These are phyloP conservation scores for Agrocybe praecox DNA, from an alignment of 768 basidiomycete genomes.

Conservation along the genomic window DNA sequence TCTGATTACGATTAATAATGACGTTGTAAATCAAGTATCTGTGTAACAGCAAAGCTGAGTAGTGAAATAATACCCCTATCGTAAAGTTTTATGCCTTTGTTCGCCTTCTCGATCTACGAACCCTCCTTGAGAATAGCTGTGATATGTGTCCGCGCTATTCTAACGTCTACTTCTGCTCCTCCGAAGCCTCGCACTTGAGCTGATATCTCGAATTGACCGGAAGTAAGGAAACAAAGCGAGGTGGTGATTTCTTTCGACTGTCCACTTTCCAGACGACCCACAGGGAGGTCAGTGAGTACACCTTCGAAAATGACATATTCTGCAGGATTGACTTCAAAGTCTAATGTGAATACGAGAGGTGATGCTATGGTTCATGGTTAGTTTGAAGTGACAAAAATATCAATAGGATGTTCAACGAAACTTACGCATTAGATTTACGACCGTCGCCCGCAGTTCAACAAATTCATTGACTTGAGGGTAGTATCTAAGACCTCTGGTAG, in stretches of 20 bases:
- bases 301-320: constrained; percentile 77
- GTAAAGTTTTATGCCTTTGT: neutral
- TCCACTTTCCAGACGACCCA: constrained; percentile 64
- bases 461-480: constrained; percentile 62
- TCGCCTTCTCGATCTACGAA: neutral
- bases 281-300: constrained; percentile 54
- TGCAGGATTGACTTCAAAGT: constrained; percentile 56
- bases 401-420: constrained; percentile 8
- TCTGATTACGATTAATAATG: constrained; percentile 73
- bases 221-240: constrained; percentile 73
- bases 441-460: constrained; percentile 53
- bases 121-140: constrained; percentile 28
- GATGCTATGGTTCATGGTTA: constrained; percentile 40
- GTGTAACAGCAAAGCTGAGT: neutral
- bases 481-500: constrained; percentile 42
- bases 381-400: neutral
- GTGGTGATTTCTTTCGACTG: constrained; percentile 53
- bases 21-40: constrained; percentile 10
- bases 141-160: constrained; percentile 43
- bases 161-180: constrained; percentile 25
- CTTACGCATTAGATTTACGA: constrained; percentile 75
- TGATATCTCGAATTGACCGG: constrained; percentile 62
- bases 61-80: neutral
- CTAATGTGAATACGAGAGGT: constrained; percentile 52
- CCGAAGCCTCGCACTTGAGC: constrained; percentile 43